phyloP scores from a whole-genome alignment of 371 early-diverging fungal genomes.

The Lichtheimia ornata region DNA sequence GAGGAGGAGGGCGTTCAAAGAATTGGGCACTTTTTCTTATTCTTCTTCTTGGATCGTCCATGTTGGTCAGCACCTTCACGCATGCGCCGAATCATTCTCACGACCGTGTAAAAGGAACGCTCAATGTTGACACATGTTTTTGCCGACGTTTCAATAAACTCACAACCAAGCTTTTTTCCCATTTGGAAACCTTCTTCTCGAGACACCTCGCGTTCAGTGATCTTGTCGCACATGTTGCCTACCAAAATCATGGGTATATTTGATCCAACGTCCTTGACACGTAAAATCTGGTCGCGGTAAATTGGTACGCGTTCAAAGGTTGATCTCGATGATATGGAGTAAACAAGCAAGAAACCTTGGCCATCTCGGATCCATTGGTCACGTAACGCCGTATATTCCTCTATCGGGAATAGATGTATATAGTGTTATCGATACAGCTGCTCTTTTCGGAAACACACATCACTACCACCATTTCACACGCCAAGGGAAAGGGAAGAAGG shows the following conservation, averaged over 20 bases:
- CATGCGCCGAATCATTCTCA: slow-evolving; percentile 49
- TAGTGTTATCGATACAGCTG: slow-evolving; percentile 30
- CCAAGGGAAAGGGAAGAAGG: slow-evolving; percentile 51
- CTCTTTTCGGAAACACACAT: slow-evolving; percentile 38
- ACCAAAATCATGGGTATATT: slow-evolving; percentile 86
- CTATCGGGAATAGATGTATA: slow-evolving; percentile 59
- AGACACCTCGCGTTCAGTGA: slow-evolving; percentile 73
- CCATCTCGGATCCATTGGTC: slow-evolving; percentile 61
- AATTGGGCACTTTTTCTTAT: slow-evolving; percentile 19
- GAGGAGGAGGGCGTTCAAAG: slow-evolving; percentile 9
- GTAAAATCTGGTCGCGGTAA: slow-evolving; percentile 79
- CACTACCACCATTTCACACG: slow-evolving; percentile 86
- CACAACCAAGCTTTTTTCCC: slow-evolving; percentile 35
- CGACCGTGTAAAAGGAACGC: slow-evolving; percentile 57
- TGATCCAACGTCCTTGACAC: slow-evolving; percentile 76
- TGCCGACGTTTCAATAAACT: slow-evolving; percentile 80
- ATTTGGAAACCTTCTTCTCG: slow-evolving; percentile 47
- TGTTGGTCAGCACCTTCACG: slow-evolving; percentile 16
- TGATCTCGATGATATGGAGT: slow-evolving; percentile 80
- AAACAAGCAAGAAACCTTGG: slow-evolving; percentile 87
- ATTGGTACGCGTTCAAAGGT: slow-evolving; percentile 82
- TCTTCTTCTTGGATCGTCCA: slow-evolving; percentile 14
- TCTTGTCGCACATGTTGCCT: slow-evolving; percentile 90
- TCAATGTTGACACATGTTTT: slow-evolving; percentile 81
- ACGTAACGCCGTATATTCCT: slow-evolving; percentile 70